Base-by-base conservation (phyloP, 805 yeast species). In the Wickerhamomyces xylosicus region DNA sequence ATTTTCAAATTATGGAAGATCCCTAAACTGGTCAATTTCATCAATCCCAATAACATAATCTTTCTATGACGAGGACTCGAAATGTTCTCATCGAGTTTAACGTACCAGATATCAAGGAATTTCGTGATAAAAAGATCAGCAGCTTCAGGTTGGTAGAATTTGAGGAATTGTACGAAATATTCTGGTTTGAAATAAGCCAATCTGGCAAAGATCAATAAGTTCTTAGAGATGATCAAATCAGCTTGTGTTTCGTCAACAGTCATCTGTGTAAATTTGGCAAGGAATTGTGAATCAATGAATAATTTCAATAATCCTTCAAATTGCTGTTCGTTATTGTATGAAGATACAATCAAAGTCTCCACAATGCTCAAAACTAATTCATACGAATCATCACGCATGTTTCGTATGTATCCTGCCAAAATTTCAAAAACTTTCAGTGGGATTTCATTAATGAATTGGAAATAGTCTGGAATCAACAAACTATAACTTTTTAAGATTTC, bases 61-160 rank as follows among this genome's bases (percentile, higher is more conserved):
- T 90, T 90, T 44, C 82, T 75, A 47, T 77, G 74, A 42, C 85
- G 69, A 1, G 95, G 89, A 49, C 79, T 86, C 33, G 81, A 83
- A 41, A 84, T 71, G 42, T 74, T 73, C 46, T 57, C 54, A 21
- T 64, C 62, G 43, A 70, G 56, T 66, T 75, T 71, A 19, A 66
- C 62, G 32, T 65, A 58, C 64, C 71, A 66, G 14, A 57, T 49
- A 4, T 57, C 47, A 13, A 60, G 28, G 18, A 66, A 54, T 38
- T 54, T 59, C 33, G 42, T 42, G 4, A 63, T 37, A 5, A 58
- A 41, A 6, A 46, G 45, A 14, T 51, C 56, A 34, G 53, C 53
- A 37, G 29, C n/a, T 10, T 25, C 29, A 8, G 29, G 25, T 21
- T 21, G 25, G 56, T 63, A 36, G 33, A 48, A 54, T n/a, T 56